A percentile compares a stretch with the other conserved stretches of the same genome.
phyloP scores from a whole-genome alignment of 306 rosid species.

The Rosa rugosa region DNA sequence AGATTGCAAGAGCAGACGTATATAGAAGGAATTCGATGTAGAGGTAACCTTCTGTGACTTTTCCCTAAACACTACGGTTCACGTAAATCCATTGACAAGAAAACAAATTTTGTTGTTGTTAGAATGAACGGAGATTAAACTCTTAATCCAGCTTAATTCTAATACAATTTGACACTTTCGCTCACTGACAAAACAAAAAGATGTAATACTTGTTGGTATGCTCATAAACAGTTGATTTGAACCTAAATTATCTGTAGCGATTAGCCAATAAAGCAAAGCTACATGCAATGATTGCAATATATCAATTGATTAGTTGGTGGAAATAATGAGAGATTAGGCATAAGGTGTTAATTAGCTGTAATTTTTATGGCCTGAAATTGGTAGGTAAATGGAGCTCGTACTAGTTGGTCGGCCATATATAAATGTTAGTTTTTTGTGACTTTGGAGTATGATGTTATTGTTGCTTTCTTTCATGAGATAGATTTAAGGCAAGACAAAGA shows the following conservation, averaged over 20 bases:
- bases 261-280: neutral
- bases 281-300: no score
- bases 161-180: no score
- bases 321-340: neutral
- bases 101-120: neutral
- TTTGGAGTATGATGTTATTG: neutral
- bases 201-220: neutral
- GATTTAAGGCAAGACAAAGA: conserved; percentile 5
- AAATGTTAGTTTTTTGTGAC: neutral
- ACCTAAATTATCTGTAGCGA: neutral
- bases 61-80: neutral
- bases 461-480: conserved; percentile 7
- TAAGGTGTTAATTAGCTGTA: neutral
- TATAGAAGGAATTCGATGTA: neutral
- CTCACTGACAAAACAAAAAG: neutral
- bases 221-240: neutral
- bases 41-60: neutral
- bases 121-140: no score
- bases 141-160: no score
- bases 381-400: conserved; percentile 12
- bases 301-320: neutral
- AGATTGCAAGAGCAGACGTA: neutral
- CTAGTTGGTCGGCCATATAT: conserved; percentile 19
- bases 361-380: conserved; percentile 19
- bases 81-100: neutral